phyloP scores from a whole-genome alignment of 106 monocot genomes.

The Apostasia shenzhenica region DNA sequence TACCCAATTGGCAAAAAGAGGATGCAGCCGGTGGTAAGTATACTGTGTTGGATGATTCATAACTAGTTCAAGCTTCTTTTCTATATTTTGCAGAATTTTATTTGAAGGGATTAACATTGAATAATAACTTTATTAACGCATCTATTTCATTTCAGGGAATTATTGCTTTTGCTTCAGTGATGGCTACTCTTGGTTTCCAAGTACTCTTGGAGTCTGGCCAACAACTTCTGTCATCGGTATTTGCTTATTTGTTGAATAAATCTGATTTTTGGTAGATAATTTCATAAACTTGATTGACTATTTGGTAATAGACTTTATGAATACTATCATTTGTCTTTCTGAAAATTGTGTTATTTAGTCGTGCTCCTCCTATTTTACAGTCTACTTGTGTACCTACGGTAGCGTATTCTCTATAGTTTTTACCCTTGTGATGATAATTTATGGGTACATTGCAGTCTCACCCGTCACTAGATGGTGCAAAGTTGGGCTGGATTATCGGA shows the following conservation, averaged over 20 bases:
- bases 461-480: conserved; percentile 13
- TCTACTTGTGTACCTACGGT: not conserved
- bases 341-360: not conserved
- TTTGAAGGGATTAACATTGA: not conserved
- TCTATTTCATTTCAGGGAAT: conserved; percentile 46
- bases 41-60: too few relatives aligned
- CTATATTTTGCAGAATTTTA: not conserved
- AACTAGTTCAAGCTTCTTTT: not conserved
- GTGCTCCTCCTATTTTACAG: not conserved
- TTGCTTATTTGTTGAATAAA: not conserved
- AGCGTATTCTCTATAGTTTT: not conserved
- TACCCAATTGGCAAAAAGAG: conserved; percentile 89
- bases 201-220: conserved; percentile 69
- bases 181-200: conserved; percentile 94
- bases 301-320: too few relatives aligned
- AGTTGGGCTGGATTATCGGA: conserved; percentile 68
- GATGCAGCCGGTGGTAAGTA: conserved; percentile 87
- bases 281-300: not conserved
- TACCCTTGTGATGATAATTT: not conserved
- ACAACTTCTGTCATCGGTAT: conserved; percentile 50
- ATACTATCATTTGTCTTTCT: not conserved
- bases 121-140: too few relatives aligned
- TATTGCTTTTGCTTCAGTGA: conserved; percentile 78
- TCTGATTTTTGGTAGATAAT: not conserved
- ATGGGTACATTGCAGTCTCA: conserved; percentile 30